Base-by-base conservation (phyloP, 306 rosid species). In the Malus asiatica region DNA sequence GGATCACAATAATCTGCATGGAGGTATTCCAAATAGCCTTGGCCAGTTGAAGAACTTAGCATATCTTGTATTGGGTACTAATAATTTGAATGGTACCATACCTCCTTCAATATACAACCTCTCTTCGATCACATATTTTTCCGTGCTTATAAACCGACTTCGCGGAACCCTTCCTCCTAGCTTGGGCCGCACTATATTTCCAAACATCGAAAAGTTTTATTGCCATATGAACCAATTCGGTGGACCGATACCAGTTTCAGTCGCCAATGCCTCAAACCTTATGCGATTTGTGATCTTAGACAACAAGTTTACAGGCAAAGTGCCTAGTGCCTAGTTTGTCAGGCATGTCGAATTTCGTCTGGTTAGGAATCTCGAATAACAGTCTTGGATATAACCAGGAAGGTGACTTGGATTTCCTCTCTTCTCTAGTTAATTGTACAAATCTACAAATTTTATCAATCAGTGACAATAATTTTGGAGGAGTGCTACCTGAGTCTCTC, bases 261-360 rank as follows among this genome's bases (percentile, higher is more conserved):
- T 42, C 12, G 11, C 45, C 45, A 42, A 42, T 9, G 45, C 45
- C 81, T 80, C 85, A 23, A 46, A 53, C 11, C 87, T 80, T 8
- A 18, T 19, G 8, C 14, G 0, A 11, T 61, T 79, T 60, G 1
- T 16, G 22, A 48, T 79, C 59, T 33, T 57, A 0, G 2, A 1
- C 0, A 84, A 84, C 52, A 8, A n/a, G 3, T 75, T 75, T 20
- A 14, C 46, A 1, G 88, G 85, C 11, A 76, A 71, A 67, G 58
- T 84, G 7, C 88, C 85, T 32, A 67, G 58, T 84, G 7, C 88
- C 85, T 32, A 66, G 52, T 46, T 11, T 76, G 19, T 48, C 67
- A 33, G 15, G 68, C 20, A 18, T 52, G 5, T 52, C 58, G 32
- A 66, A 44, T 48, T 62, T 84, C 6, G 3, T 27, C 44, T 11